Conservation (phyloP, 139 green algal species). For the Dunaliella primolecta region DNA sequence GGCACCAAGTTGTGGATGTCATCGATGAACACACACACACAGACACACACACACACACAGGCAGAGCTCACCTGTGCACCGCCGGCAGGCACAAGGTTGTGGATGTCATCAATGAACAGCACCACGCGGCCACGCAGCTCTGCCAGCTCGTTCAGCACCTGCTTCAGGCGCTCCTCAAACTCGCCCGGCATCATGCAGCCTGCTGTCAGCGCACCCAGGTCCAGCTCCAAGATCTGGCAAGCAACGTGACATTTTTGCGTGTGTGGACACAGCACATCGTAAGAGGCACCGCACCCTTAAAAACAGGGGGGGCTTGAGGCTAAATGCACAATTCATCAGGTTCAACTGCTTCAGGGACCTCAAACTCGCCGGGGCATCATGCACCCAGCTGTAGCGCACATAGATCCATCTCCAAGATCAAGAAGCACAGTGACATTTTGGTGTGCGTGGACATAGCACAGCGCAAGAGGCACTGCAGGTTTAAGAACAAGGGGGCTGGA, state of each 20-base stretch:
- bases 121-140: constrained; percentile 28
- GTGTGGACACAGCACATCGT: not conserved
- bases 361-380: not conserved
- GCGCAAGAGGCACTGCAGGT: no score
- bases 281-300: no score
- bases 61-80: constrained; percentile 37
- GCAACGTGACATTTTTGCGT: not conserved
- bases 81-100: constrained; percentile 52
- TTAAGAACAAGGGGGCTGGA: no score
- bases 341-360: not conserved
- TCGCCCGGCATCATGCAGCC: constrained; percentile 72
- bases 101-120: constrained; percentile 64
- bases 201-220: constrained; percentile 90
- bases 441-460: no score
- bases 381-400: not conserved
- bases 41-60: constrained; percentile 25
- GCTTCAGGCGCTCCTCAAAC: constrained; percentile 98
- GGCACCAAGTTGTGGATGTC: constrained; percentile 62
- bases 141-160: constrained; percentile 50
- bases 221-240: constrained; percentile 52
- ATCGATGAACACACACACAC: constrained; percentile 56
- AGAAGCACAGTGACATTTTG: no score
- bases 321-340: not conserved
- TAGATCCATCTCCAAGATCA: not conserved
- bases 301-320: not conserved